A percentile compares a stretch with the other conserved stretches of the same genome.
phyloP scores from a whole-genome alignment of 805 yeast genomes.

The Torulaspora quercuum region DNA sequence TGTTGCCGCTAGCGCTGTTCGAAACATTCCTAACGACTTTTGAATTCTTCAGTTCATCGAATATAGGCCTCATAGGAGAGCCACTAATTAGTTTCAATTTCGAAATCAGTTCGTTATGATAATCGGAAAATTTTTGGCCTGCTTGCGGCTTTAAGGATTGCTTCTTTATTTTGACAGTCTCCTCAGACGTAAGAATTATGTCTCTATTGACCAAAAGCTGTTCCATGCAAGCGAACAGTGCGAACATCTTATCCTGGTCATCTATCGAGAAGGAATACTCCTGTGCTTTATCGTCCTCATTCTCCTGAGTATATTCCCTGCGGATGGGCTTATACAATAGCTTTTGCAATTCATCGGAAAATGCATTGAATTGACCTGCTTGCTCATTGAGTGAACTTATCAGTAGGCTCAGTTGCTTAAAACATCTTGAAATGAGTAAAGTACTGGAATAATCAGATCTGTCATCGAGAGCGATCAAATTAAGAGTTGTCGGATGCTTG shows the following conservation, averaged over 20 bases:
- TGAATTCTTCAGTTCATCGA: slow-evolving; percentile 36
- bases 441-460: slow-evolving; percentile 25
- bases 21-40: slow-evolving; percentile 22
- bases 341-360: slow-evolving; percentile 17
- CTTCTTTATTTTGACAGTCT: slow-evolving; percentile 22
- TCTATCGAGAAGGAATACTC: slow-evolving; percentile 75
- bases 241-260: slow-evolving; percentile 68
- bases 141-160: slow-evolving; percentile 19
- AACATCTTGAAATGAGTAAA: slow-evolving; percentile 22
- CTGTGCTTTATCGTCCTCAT: slow-evolving; percentile 54
- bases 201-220: slow-evolving; percentile 46
- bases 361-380: slow-evolving; percentile 24
- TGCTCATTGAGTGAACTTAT: slow-evolving; percentile 27
- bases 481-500: slow-evolving; percentile 11
- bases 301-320: slow-evolving; percentile 24
- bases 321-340: slow-evolving; percentile 30
- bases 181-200: slow-evolving; percentile 24
- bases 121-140: slow-evolving; percentile 30
- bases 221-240: slow-evolving; percentile 54
- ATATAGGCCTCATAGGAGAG: slow-evolving; percentile 30
- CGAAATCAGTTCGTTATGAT: slow-evolving; percentile 33
- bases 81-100: slow-evolving; percentile 26
- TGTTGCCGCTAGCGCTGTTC: slow-evolving; percentile 10
- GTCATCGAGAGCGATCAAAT: slow-evolving; percentile 17
- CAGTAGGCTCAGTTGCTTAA: slow-evolving; percentile 19